Evolutionary conservation across 495 filamentous ascomycete genomes (phyloP).

Genomic region (Penicillium silybi): DNA sequence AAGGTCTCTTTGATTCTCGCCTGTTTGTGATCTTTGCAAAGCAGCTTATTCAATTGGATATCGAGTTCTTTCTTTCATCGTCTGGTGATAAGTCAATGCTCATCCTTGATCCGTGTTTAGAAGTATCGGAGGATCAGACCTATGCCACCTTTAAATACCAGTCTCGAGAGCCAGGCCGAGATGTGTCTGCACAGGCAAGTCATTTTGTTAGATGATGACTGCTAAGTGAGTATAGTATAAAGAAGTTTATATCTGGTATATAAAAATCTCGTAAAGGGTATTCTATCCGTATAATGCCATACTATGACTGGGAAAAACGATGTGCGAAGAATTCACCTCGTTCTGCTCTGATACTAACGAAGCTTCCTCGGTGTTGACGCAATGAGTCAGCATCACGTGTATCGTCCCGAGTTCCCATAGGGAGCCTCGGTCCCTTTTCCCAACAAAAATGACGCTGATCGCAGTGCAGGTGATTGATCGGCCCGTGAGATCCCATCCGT

Average conservation of each 20-base stretch:
- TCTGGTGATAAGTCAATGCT: not conserved
- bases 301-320: too few species aligned
- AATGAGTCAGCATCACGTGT: constrained; percentile 16
- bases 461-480: constrained; percentile 6
- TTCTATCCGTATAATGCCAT: too few species aligned
- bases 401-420: not conserved
- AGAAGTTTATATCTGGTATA: too few species aligned
- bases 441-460: constrained; percentile 9
- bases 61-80: not conserved
- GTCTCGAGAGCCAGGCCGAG: constrained; percentile 1
- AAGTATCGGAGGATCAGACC: constrained; percentile 6
- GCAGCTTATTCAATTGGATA: constrained; percentile 10
- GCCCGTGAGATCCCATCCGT: not conserved
- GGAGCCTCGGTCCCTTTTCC: constrained; percentile 12
- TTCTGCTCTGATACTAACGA: not conserved
- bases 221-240: too few species aligned
- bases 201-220: not conserved
- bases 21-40: constrained; percentile 8
- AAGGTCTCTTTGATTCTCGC: constrained; percentile 44
- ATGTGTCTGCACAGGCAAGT: not conserved
- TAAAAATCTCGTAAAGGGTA: too few species aligned
- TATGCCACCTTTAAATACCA: constrained; percentile 5
- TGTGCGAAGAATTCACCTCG: too few species aligned
- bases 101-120: not conserved
- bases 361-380: not conserved